Evolutionary conservation across 495 filamentous ascomycete species (phyloP).

Genomic region (Lasiosphaeria ovina): DNA sequence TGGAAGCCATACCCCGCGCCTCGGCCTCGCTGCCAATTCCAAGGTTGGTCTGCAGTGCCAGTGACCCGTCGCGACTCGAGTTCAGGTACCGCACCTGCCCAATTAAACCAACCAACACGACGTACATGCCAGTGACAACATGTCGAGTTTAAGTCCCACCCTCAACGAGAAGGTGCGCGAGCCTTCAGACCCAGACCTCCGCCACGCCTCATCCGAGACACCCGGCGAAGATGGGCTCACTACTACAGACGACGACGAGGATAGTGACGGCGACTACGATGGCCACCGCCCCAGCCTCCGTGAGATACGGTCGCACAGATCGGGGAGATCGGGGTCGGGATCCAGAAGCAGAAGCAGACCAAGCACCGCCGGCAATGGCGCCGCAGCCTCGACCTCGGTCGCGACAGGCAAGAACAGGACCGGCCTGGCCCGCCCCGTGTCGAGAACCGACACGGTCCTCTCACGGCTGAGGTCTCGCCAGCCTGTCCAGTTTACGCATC

Average conservation of each 20-base stretch:
- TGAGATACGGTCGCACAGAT: constrained; percentile 16
- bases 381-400: neutral
- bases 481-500: constrained; percentile 35
- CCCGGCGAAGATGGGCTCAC: neutral
- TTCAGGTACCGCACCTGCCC: no score
- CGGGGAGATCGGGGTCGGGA: constrained; percentile 3
- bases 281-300: constrained; percentile 23
- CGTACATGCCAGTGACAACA: no score
- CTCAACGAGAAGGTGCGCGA: neutral
- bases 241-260: constrained; percentile 7
- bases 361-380: constrained; percentile 8
- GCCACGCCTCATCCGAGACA: neutral
- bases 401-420: neutral
- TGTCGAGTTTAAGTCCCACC: no score
- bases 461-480: constrained; percentile 37
- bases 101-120: no score
- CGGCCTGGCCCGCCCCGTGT: neutral
- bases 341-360: constrained; percentile 7
- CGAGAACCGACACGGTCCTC: constrained; percentile 26
- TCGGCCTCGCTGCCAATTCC: no score
- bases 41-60: no score
- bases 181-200: neutral
- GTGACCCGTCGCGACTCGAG: no score
- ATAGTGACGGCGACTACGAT: constrained; percentile 19
- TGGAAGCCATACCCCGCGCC: no score